These are phyloP conservation scores for Helenozyma baotianmanensis DNA, from an alignment of 805 yeast species.

Conservation along the genomic window DNA sequence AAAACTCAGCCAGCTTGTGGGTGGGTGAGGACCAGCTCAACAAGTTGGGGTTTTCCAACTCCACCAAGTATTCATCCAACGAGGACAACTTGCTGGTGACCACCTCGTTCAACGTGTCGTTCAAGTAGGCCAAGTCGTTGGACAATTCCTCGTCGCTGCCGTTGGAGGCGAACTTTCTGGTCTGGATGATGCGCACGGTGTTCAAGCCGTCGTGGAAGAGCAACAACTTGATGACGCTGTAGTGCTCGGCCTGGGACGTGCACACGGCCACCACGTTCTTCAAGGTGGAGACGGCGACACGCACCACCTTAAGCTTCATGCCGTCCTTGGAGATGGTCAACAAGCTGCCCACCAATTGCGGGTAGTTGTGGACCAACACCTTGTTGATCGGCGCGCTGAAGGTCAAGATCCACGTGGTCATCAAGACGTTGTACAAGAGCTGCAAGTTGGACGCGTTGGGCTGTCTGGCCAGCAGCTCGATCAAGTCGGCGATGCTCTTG, in stretches of 20 bases:
- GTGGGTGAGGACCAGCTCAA: slow-evolving; percentile 82
- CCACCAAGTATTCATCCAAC: slow-evolving; percentile 86
- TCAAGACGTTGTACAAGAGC: slow-evolving; percentile 73
- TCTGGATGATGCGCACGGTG: slow-evolving; percentile 62
- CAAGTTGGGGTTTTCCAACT: slow-evolving; percentile 71
- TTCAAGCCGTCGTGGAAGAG: slow-evolving; percentile 73
- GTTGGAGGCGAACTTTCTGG: slow-evolving; percentile 77
- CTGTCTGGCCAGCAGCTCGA: slow-evolving; percentile 26
- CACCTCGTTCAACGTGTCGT: slow-evolving; percentile 61
- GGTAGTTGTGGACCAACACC: slow-evolving; percentile 48
- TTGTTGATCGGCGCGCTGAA: slow-evolving; percentile 55
- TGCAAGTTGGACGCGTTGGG: slow-evolving; percentile 57
- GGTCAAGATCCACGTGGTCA: slow-evolving; percentile 80
- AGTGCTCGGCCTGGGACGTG: slow-evolving; percentile 28
- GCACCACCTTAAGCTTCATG: slow-evolving; percentile 85
- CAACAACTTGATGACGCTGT: slow-evolving; percentile 58
- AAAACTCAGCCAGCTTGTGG: slow-evolving; percentile 81
- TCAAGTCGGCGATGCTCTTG: slow-evolving; percentile 27
- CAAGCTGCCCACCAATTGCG: slow-evolving; percentile 49
- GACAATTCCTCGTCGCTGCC: slow-evolving; percentile 79
- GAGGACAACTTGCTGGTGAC: slow-evolving; percentile 73
- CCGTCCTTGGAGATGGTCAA: slow-evolving; percentile 66
- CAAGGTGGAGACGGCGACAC: slow-evolving; percentile 75
- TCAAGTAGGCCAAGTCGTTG: slow-evolving; percentile 58
- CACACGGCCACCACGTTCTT: slow-evolving; percentile 49